Conservation (phyloP, 768 basidiomycete genomes). For the Panellus pusillus region DNA sequence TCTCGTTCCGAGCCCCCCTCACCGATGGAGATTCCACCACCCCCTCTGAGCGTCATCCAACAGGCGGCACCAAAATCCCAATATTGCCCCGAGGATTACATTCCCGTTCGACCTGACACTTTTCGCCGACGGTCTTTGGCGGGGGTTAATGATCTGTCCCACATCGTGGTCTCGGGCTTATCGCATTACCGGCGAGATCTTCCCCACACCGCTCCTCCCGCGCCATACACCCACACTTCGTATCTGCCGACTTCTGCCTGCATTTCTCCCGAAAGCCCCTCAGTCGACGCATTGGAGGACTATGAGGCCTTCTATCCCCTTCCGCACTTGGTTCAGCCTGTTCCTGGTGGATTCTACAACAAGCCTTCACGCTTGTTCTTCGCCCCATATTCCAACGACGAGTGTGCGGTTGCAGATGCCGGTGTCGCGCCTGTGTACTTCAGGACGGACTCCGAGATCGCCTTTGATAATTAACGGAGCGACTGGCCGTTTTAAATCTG, state of each 20-base stretch:
- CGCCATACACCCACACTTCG: conserved; percentile 21
- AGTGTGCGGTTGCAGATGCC: conserved; percentile 4
- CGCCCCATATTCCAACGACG: conserved; percentile 22
- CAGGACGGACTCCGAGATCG: conserved; percentile 8
- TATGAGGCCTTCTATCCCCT: conserved; percentile 26
- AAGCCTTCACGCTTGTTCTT: conserved; percentile 19
- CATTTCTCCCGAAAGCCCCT: conserved; percentile 1
- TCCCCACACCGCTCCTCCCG: conserved; percentile 26
- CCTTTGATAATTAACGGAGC: conserved; percentile 3
- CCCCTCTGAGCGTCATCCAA: conserved; percentile 34
- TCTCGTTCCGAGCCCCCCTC: conserved; percentile 34
- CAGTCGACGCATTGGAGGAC: conserved; percentile 17
- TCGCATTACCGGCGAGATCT: conserved; percentile 21
- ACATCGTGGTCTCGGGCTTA: conserved; percentile 17
- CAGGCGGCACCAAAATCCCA: conserved; percentile 22
- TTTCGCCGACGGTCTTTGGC: conserved; percentile 16
- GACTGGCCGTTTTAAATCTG: conserved; percentile 4
- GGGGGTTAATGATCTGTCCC: conserved; percentile 11
- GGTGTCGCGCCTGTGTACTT: conserved; percentile 15
- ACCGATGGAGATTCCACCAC: conserved; percentile 41
- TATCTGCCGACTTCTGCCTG: conserved; percentile 10
- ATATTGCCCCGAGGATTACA: conserved; percentile 28
- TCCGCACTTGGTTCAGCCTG: conserved; percentile 29
- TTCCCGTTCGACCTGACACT: conserved; percentile 4
- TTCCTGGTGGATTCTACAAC: conserved; percentile 27